Base-by-base conservation (phyloP, 1,284 basidiomycete species). In the Fomitopsis schrenkii region DNA sequence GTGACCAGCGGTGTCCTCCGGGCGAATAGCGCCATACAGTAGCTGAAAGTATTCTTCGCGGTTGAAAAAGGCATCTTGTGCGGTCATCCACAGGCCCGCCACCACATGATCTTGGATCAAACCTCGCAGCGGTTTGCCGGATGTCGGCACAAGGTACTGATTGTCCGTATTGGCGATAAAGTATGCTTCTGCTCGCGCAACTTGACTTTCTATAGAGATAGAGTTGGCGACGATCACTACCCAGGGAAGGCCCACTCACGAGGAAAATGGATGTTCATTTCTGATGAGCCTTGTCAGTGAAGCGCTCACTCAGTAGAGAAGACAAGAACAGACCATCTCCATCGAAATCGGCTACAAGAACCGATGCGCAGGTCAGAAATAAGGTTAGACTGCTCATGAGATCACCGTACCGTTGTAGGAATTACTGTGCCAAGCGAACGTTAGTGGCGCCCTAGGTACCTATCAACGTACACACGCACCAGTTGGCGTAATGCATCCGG, bases 211-310 rank as follows among this genome's bases (percentile, higher is more conserved):
- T 94, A 67, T 2, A 17, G 52, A 26, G 64, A 60, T 44, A 50
- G 36, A 55, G 55, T 44, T 53, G 22, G 64, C 59, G 41, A 57
- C 61, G 54, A 54, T 54, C 56, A 28, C 12, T 42, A 17, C 38
- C 53, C 17, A 40, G 14, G 8, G 26, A 22, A 57, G 33, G 17
- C 12, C 22, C 12, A 80, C 88, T 80, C 79, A 90, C 94, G 97
- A 68, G 97, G 95, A 72, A 99, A 99, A 79, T 99, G 97, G 65
- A 99, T 96, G 79, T 99, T 99, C 97, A 99, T 99, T 77, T 99
- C 95, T 93, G 65, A 46, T 44, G 44, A 36, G 63, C 12, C 30
- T 54, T 58, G 33, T 59, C 35, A 66, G 63, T 71, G 46, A 74
- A 65, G 26, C 48, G 45, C 15, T 58, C 19, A 42, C 28, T 50